Evolutionary conservation across 345 rosid genomes (phyloP).

Genomic region (Lepidium didymum): DNA sequence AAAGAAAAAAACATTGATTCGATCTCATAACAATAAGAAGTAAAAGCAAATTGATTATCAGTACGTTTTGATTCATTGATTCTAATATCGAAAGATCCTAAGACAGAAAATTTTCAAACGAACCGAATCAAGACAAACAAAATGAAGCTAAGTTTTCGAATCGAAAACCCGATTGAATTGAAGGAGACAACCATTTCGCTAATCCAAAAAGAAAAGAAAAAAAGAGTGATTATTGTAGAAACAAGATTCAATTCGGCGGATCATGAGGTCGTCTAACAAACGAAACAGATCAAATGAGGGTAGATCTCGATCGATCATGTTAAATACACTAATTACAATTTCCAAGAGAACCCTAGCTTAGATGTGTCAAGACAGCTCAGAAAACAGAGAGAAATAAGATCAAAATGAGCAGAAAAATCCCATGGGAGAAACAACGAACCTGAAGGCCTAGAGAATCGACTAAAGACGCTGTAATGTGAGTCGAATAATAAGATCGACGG

Average conservation of each 20-base stretch:
- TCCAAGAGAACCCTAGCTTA: slow-evolving; percentile 13
- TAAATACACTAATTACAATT: neutral
- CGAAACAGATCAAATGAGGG: neutral
- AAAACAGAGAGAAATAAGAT: neutral
- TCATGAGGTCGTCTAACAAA: neutral
- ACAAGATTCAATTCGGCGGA: neutral
- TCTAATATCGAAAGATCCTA: neutral
- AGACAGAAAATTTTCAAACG: neutral
- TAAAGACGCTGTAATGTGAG: slow-evolving; percentile 11
- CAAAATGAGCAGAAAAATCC: neutral
- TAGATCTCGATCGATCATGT: neutral
- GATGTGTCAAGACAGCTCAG: neutral
- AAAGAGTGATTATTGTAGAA: neutral
- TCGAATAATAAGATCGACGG: slow-evolving; percentile 2
- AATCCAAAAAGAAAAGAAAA: neutral
- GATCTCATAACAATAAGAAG: neutral
- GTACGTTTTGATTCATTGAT: neutral
- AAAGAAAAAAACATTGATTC: neutral
- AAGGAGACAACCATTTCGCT: neutral
- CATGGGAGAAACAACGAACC: slow-evolving; percentile 2
- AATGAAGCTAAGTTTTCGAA: neutral
- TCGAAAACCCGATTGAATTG: neutral
- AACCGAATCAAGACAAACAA: neutral
- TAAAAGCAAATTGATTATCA: neutral
- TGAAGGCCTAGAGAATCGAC: neutral